phyloP scores from a whole-genome alignment of 352 stramenopile genomes.

The Phytophthora cryptogea region DNA sequence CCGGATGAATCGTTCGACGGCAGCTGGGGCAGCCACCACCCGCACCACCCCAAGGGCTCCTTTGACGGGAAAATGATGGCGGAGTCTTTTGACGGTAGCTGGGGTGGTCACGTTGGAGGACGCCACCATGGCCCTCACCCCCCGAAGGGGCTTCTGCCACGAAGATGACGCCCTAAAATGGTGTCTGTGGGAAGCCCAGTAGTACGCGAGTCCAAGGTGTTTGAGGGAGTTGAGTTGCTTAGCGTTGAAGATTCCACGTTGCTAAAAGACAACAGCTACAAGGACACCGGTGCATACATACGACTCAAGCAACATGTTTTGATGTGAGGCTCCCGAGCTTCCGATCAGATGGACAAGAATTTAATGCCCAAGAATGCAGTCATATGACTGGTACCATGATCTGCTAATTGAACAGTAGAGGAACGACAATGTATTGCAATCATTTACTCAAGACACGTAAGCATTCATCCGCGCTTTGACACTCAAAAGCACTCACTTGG shows the following conservation, averaged over 20 bases:
- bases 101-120: constrained; percentile 7
- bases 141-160: constrained; percentile 2
- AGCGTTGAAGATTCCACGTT: not conserved
- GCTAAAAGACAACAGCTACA: not conserved
- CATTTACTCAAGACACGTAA: not conserved
- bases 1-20: constrained; percentile 9
- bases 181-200: not conserved
- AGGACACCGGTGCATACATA: not conserved
- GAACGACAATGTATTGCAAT: not conserved
- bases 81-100: constrained; percentile 16
- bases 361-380: not conserved
- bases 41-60: constrained; percentile 16
- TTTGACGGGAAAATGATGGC: constrained; percentile 22
- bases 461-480: not conserved
- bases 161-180: not conserved
- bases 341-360: not conserved
- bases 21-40: constrained; percentile 13
- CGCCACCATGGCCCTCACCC: not conserved
- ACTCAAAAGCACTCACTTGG: not conserved
- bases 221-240: not conserved
- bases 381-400: not conserved
- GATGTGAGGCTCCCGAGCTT: not conserved
- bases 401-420: not conserved
- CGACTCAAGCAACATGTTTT: not conserved
- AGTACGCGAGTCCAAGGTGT: not conserved